Base-by-base conservation (phyloP, 192 early-diverging fungal species). In the Backusella tuberculispora region DNA sequence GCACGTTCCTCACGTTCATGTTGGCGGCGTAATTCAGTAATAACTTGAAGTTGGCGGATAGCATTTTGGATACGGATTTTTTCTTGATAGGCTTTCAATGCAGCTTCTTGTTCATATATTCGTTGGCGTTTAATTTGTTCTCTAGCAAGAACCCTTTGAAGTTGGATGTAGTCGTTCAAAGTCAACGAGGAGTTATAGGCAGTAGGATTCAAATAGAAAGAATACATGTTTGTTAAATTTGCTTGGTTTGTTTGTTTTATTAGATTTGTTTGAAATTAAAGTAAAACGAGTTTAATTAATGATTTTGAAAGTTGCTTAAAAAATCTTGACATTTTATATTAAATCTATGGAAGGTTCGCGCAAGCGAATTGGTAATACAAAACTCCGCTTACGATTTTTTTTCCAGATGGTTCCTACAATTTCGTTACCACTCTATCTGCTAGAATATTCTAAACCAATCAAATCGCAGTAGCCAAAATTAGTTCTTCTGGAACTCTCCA, bases 1-100 rank as follows among this genome's bases (percentile, higher is more conserved):
- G 66, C 66, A 42, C 41, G 66, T 67, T 67, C 66, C n/a, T 67
- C 66, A 19, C 17, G 66, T 67, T 41, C 9, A 67, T 38, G 66
- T 9, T 41, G 66, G 7, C 50, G 50, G 6, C n/a, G 50, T 3
- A 67, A 6, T 19, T 67, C 40, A 41, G n/a, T 38, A 13, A 67
- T 21, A 6, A 40, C 66, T 67, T 40, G 38, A 38, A 67, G 38
- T 40, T 67, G 37, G 5, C 12, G 66, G 3, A 67, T 67, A 19
- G 19, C 40, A 38, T 41, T 40, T 67, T 15, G 17, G 41, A 67
- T 38, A 21, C 40, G 66, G 15, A 38, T n/a, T 43, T 67, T n/a
- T 42, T 67, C 66, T 38, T 67, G 66, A 13, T 67, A 38, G 10
- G 17, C 21, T 21, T 53, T 53, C n/a, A 21, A 67, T 60, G 10